Evolutionary conservation across 495 filamentous ascomycete species (phyloP).

Genomic region (Penicillium cosmopolitanum): DNA sequence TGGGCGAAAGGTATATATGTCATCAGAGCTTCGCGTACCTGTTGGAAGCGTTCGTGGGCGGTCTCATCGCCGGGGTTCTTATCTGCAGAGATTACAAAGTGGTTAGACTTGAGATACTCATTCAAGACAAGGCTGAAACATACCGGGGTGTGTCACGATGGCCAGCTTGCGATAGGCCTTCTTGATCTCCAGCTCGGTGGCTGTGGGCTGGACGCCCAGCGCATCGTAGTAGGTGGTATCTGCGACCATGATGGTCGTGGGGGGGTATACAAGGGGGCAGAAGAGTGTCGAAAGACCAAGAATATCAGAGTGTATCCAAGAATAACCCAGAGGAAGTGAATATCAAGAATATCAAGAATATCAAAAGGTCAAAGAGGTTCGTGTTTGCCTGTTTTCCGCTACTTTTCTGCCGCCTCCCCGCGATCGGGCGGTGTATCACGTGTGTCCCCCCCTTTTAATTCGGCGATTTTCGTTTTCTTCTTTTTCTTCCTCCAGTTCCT

Average conservation of each 20-base stretch:
- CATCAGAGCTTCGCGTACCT: slow-evolving; percentile 44
- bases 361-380: neutral
- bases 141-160: slow-evolving; percentile 76
- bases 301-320: neutral
- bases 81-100: slow-evolving; percentile 53
- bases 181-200: slow-evolving; percentile 96
- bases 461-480: slow-evolving; percentile 7
- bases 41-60: slow-evolving; percentile 92
- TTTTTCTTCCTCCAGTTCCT: slow-evolving; percentile 10
- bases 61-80: slow-evolving; percentile 97
- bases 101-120: too few relatives aligned
- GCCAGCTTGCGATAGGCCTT: slow-evolving; percentile 98
- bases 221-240: slow-evolving; percentile 90
- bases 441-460: slow-evolving; percentile 8
- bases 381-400: neutral
- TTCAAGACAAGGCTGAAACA: slow-evolving; percentile 1
- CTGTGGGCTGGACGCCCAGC: slow-evolving; percentile 83
- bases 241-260: slow-evolving; percentile 67
- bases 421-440: slow-evolving; percentile 11
- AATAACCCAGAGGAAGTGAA: neutral
- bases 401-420: slow-evolving; percentile 15
- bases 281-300: too few relatives aligned
- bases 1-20: too few relatives aligned
- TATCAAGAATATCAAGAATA: slow-evolving; percentile 1
- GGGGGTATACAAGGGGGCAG: neutral